Evolutionary conservation across 345 rosid genomes (phyloP).

Genomic region (Salix suchowensis): DNA sequence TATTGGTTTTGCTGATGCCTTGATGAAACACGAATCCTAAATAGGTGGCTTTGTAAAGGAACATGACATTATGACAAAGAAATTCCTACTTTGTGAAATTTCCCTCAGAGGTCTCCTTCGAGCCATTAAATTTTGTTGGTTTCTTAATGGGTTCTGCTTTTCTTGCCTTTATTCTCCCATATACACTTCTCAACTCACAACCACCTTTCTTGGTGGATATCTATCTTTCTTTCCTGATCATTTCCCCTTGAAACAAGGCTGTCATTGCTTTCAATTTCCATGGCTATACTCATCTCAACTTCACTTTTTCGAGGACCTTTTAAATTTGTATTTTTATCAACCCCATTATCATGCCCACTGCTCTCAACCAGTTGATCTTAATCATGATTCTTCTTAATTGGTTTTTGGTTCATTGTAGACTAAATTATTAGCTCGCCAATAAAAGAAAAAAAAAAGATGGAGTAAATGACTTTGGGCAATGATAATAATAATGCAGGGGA

Average conservation of each 20-base stretch:
- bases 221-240: conserved; percentile 21
- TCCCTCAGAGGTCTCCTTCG: background rate
- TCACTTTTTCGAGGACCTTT: conserved; percentile 35
- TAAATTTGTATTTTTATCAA: conserved; percentile 18
- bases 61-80: conserved; percentile 32
- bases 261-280: conserved; percentile 41
- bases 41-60: conserved; percentile 21
- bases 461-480: conserved; percentile 6
- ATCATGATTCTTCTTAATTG: conserved; percentile 31
- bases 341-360: conserved; percentile 29
- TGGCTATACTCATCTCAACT: conserved; percentile 45
- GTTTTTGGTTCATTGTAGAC: conserved; percentile 11
- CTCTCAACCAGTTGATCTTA: conserved; percentile 24
- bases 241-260: conserved; percentile 41
- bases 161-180: conserved; percentile 31
- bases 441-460: conserved; percentile 8
- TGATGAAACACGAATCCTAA: conserved; percentile 13
- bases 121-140: conserved; percentile 26
- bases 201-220: conserved; percentile 41
- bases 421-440: conserved; percentile 28
- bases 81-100: conserved; percentile 24
- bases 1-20: conserved; percentile 11
- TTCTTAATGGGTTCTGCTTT: conserved; percentile 31
- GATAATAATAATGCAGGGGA: background rate
- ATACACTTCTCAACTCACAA: conserved; percentile 28